Percentiles rank a stretch among this genome's conserved stretches.
Evolutionary conservation across 2,329 filamentous ascomycete genomes (phyloP).

Genomic region (Ceratocystis harringtonii): DNA sequence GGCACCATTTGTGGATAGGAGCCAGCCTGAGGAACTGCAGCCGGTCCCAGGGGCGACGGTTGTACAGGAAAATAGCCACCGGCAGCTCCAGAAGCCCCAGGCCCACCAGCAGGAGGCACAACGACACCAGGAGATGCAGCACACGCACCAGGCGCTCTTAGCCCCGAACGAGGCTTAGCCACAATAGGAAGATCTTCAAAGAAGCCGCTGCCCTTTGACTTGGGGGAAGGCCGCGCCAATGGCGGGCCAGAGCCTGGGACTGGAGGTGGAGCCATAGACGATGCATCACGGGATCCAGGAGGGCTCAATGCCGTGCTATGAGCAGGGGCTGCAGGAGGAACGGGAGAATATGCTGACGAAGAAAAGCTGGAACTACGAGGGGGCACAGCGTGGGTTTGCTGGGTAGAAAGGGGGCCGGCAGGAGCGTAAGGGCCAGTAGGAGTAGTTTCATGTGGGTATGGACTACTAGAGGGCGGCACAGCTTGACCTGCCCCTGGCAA

Average conservation of each 20-base stretch:
- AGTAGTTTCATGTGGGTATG: slow-evolving; percentile 18
- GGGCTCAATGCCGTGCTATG: slow-evolving; percentile 15
- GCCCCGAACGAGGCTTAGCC: slow-evolving; percentile 45
- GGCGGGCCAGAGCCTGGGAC: slow-evolving; percentile 22
- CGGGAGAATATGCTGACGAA: slow-evolving; percentile 22
- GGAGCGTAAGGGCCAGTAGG: slow-evolving; percentile 18
- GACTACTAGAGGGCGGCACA: slow-evolving; percentile 19
- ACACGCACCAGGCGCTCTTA: slow-evolving; percentile 34
- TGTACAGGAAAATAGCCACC: slow-evolving; percentile 8
- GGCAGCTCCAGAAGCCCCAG: slow-evolving; percentile 20
- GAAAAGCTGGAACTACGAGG: slow-evolving; percentile 48
- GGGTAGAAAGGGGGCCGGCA: slow-evolving; percentile 23
- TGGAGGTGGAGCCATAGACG: slow-evolving; percentile 12
- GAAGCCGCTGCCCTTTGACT: slow-evolving; percentile 41
- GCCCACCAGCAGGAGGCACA: neutral
- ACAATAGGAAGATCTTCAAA: slow-evolving; percentile 62
- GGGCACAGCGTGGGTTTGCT: slow-evolving; percentile 32
- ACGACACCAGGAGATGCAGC: slow-evolving; percentile 28
- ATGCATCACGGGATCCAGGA: slow-evolving; percentile 17
- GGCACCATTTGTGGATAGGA: neutral
- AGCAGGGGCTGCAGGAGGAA: neutral
- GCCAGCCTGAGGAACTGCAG: neutral
- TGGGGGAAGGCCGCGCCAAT: slow-evolving; percentile 24
- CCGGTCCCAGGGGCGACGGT: slow-evolving; percentile 21
- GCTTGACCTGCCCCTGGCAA: neutral